These are phyloP conservation scores for Pseudofabraea citricarpa DNA, from an alignment of 2,329 filamentous ascomycete species.

Conservation along the genomic window DNA sequence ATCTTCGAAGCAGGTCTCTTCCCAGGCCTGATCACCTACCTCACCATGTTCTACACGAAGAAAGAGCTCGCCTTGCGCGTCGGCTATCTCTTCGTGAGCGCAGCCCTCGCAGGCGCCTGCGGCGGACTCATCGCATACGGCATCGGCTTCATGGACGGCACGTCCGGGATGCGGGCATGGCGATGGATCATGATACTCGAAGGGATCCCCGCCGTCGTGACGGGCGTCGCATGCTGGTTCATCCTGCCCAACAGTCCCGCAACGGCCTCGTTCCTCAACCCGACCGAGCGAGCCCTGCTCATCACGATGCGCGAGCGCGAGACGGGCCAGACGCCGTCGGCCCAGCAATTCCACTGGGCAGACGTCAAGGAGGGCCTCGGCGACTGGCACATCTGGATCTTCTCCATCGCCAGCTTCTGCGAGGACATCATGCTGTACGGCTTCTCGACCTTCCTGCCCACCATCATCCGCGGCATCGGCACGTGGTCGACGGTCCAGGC, in stretches of 20 bases:
- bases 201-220: slow-evolving; percentile 50
- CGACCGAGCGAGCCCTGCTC: slow-evolving; percentile 47
- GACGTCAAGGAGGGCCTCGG: slow-evolving; percentile 50
- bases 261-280: slow-evolving; percentile 51
- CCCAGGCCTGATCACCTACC: slow-evolving; percentile 51
- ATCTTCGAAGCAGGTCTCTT: slow-evolving; percentile 55
- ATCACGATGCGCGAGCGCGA: slow-evolving; percentile 43
- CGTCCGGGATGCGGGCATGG: slow-evolving; percentile 55
- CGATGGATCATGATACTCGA: slow-evolving; percentile 53
- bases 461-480: slow-evolving; percentile 61
- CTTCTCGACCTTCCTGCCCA: slow-evolving; percentile 63
- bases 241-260: slow-evolving; percentile 54
- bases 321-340: slow-evolving; percentile 41
- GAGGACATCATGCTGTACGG: slow-evolving; percentile 63
- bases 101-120: slow-evolving; percentile 58
- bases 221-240: slow-evolving; percentile 50
- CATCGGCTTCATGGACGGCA: slow-evolving; percentile 58
- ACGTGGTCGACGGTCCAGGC: slow-evolving; percentile 50
- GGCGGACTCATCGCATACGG: slow-evolving; percentile 62
- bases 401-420: slow-evolving; percentile 55
- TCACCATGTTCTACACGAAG: slow-evolving; percentile 62
- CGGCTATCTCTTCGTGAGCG: slow-evolving; percentile 56
- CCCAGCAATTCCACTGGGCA: slow-evolving; percentile 49
- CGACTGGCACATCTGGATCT: slow-evolving; percentile 63
- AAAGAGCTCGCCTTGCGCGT: slow-evolving; percentile 56